These are phyloP conservation scores for Dorcoceras hygrometricum DNA, from an alignment of 257 asterid species.

Conservation along the genomic window DNA sequence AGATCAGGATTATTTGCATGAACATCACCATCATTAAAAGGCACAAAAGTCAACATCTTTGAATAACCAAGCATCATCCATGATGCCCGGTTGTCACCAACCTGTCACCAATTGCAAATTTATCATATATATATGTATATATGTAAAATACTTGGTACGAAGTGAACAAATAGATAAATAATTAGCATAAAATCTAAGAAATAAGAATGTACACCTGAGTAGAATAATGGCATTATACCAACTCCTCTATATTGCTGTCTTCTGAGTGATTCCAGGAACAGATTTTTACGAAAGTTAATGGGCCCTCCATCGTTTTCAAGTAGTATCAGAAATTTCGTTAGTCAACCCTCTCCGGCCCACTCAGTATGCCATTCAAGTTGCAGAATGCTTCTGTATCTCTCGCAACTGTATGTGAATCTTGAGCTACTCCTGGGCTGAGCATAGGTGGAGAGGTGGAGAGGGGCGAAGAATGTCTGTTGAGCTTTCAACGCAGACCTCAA, in stretches of 20 bases:
- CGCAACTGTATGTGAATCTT: neutral
- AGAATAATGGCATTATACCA: neutral
- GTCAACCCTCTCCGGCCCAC: neutral
- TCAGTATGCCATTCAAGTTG: neutral
- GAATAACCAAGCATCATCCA: neutral
- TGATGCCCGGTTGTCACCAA: too few relatives aligned
- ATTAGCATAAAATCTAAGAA: neutral
- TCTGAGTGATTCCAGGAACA: neutral
- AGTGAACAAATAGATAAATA: neutral
- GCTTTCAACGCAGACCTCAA: conserved; percentile 38
- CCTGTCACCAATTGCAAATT: neutral
- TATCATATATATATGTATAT: too few relatives aligned
- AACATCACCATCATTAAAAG: neutral
- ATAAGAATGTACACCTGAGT: neutral
- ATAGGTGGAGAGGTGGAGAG: neutral
- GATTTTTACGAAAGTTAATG: neutral
- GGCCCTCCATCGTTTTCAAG: neutral
- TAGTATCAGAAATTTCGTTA: neutral
- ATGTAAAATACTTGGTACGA: too few relatives aligned
- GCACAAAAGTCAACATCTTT: neutral
- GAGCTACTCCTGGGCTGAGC: neutral
- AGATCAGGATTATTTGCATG: neutral
- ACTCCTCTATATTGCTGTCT: neutral
- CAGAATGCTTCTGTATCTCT: neutral
- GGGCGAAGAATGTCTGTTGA: neutral